Percentiles rank a stretch among this genome's conserved stretches.
Conservation (phyloP, 495 filamentous ascomycete genomes). For the Annulohypoxylon moriforme region DNA sequence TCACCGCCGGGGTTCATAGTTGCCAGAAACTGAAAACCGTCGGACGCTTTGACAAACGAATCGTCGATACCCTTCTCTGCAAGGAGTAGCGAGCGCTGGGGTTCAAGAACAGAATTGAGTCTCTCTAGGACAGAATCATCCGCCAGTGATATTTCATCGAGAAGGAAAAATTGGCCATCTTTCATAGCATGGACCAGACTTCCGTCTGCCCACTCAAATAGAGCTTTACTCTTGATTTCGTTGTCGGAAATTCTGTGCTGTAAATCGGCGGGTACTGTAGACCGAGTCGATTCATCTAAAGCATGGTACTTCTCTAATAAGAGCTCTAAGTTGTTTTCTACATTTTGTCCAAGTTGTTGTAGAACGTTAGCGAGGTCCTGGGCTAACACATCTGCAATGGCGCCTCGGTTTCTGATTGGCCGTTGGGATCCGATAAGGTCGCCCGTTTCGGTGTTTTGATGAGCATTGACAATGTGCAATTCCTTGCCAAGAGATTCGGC, state of each 20-base stretch:
- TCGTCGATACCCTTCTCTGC: slow-evolving; percentile 92
- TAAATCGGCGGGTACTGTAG: slow-evolving; percentile 61
- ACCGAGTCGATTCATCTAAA: slow-evolving; percentile 40
- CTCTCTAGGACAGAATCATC: slow-evolving; percentile 98
- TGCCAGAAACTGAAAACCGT: slow-evolving; percentile 93
- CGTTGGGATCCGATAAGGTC: slow-evolving; percentile 96
- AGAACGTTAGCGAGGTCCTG: slow-evolving; percentile 68
- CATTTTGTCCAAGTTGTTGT: slow-evolving; percentile 45
- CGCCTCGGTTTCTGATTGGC: slow-evolving; percentile 84
- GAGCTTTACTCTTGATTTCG: slow-evolving; percentile 72
- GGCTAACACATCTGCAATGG: slow-evolving; percentile 71
- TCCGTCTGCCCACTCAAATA: slow-evolving; percentile 98
- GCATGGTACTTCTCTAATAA: slow-evolving; percentile 56
- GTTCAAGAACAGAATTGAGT: slow-evolving; percentile 96
- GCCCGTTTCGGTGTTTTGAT: slow-evolving; percentile 96
- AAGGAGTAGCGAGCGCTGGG: slow-evolving; percentile 83
- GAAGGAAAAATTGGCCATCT: slow-evolving; percentile 85
- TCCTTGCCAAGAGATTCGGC: slow-evolving; percentile 79
- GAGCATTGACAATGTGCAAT: slow-evolving; percentile 92
- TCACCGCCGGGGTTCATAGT: slow-evolving; percentile 99
- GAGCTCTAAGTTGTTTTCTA: slow-evolving; percentile 46
- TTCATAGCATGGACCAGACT: slow-evolving; percentile 96
- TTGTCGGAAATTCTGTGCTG: slow-evolving; percentile 68
- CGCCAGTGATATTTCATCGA: slow-evolving; percentile 97
- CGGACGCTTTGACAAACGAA: slow-evolving; percentile 77